Conservation (phyloP, 176 grass and related monocot species). For the Neostapfia colusana region DNA sequence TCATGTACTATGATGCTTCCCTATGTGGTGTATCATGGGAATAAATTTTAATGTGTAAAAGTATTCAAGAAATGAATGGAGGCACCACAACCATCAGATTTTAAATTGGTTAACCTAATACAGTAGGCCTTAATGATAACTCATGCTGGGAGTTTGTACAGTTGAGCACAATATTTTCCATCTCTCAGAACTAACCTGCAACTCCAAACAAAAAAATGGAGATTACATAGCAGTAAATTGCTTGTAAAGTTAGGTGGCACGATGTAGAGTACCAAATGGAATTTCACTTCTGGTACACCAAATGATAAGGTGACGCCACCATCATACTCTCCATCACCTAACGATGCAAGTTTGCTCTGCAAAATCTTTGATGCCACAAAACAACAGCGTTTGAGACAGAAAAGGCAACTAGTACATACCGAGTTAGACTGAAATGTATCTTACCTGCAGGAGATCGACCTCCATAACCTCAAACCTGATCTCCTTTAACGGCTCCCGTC, state of each 20-base stretch:
- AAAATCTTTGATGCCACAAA: conserved; percentile 38
- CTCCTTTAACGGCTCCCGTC: conserved; percentile 48
- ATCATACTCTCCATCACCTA: conserved; percentile 31
- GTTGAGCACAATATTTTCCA: conserved; percentile 17
- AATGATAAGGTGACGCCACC: conserved; percentile 44
- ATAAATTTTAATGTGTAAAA: neutral
- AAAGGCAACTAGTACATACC: conserved; percentile 1
- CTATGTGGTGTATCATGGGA: neutral
- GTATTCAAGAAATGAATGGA: neutral
- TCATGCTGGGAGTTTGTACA: neutral
- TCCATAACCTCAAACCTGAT: conserved; percentile 71
- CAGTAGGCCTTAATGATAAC: neutral
- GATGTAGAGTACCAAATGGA: conserved; percentile 54
- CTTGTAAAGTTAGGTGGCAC: conserved; percentile 31
- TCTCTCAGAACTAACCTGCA: conserved; percentile 30
- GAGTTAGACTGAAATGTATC: conserved; percentile 5
- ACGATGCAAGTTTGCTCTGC: conserved; percentile 41
- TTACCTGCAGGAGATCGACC: conserved; percentile 64
- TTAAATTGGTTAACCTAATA: neutral
- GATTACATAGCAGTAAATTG: conserved; percentile 20
- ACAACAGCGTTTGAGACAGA: conserved; percentile 22
- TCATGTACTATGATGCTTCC: neutral
- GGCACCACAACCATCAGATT: conserved; percentile 18
- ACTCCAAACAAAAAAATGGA: conserved; percentile 7
- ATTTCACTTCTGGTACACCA: conserved; percentile 45